Evolutionary conservation across 2,329 filamentous ascomycete species (phyloP).

Genomic region (Catunica adiposa): DNA sequence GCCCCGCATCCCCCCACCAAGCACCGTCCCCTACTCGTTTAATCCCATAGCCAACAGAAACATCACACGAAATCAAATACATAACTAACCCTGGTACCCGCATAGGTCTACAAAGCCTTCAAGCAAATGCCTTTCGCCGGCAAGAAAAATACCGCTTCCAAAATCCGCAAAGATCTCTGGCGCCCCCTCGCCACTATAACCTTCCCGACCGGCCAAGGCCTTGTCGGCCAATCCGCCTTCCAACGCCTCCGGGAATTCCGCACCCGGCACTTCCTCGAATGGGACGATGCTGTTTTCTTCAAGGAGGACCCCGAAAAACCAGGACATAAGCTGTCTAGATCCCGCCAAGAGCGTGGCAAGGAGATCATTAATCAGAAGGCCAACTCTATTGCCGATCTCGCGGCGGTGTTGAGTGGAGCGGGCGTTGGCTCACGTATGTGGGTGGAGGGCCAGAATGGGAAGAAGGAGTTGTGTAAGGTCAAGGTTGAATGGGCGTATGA

Average conservation of each 20-base stretch:
- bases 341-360: constrained; percentile 29
- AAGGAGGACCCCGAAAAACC: constrained; percentile 21
- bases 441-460: constrained; percentile 15
- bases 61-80: too few relatives aligned
- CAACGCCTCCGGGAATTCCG: constrained; percentile 50
- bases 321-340: constrained; percentile 24
- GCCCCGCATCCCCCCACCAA: neutral
- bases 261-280: constrained; percentile 44
- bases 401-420: constrained; percentile 35
- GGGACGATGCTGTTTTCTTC: constrained; percentile 33
- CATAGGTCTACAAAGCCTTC: constrained; percentile 28
- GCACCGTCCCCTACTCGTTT: neutral
- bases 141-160: constrained; percentile 47
- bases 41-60: neutral
- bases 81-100: neutral
- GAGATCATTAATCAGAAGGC: constrained; percentile 43
- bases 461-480: constrained; percentile 23
- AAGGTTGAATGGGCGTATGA: constrained; percentile 37
- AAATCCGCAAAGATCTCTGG: constrained; percentile 54
- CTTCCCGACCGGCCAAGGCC: constrained; percentile 35
- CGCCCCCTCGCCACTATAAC: constrained; percentile 41
- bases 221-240: constrained; percentile 41
- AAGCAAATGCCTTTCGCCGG: constrained; percentile 48
- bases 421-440: constrained; percentile 36
- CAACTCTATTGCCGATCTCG: constrained; percentile 48